Conservation (phyloP, 176 grass and related monocot genomes). For the Leersia perrieri region DNA sequence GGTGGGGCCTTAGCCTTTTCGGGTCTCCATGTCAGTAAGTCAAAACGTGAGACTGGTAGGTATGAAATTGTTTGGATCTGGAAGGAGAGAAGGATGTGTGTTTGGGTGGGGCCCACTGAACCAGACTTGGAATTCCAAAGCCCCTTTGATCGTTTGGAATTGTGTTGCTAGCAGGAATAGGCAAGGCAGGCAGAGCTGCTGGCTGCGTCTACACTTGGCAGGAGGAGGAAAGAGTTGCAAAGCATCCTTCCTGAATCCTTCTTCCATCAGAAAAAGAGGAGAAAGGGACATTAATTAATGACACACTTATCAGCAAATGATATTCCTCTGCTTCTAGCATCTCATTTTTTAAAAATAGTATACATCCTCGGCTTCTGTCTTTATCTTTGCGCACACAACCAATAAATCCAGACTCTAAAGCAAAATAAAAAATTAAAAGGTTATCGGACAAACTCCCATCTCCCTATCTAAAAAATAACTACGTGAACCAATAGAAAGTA, state of each 20-base stretch:
- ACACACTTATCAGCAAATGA: neutral
- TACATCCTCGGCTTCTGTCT: too few species aligned
- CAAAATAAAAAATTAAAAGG: too few species aligned
- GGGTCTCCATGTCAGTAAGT: neutral
- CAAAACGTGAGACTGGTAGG: rapidly evolving
- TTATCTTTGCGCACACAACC: too few species aligned
- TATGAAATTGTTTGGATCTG: neutral
- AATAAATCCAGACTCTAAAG: too few species aligned
- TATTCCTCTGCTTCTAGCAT: too few species aligned
- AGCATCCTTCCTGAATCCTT: neutral
- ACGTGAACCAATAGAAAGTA: too few species aligned
- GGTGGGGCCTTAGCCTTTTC: neutral
- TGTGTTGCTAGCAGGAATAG: too few species aligned
- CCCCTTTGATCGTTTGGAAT: neutral
- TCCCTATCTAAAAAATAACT: too few species aligned
- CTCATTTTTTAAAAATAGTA: too few species aligned
- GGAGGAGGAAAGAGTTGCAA: neutral
- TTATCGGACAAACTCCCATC: too few species aligned
- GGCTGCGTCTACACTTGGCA: neutral
- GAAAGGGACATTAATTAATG: neutral
- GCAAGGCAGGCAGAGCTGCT: too few species aligned
- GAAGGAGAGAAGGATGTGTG: too few species aligned
- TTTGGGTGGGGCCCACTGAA: neutral
- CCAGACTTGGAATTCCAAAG: neutral
- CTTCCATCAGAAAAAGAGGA: neutral